These are phyloP conservation scores for Tolypocladium sp. DNA, from an alignment of 2,329 filamentous ascomycete genomes.

Conservation along the genomic window DNA sequence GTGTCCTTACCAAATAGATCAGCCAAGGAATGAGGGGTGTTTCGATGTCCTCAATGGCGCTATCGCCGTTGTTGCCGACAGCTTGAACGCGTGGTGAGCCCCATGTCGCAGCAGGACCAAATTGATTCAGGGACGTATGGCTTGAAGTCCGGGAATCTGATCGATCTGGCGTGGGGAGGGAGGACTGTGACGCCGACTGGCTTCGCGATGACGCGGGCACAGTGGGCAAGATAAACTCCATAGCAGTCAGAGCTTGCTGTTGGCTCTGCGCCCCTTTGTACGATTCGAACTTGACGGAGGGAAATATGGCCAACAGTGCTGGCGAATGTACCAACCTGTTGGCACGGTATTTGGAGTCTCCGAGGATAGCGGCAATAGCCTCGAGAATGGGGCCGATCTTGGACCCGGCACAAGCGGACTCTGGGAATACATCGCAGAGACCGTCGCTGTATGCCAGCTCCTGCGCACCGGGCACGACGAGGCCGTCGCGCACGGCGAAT, in stretches of 20 bases:
- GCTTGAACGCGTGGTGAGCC: conserved; percentile 21
- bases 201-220: conserved; percentile 22
- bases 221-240: conserved; percentile 57
- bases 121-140: conserved; percentile 17
- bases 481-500: conserved; percentile 58
- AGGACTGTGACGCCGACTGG: conserved; percentile 12
- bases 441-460: conserved; percentile 43
- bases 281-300: conserved; percentile 44
- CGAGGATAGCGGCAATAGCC: conserved; percentile 67
- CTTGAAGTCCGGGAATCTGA: conserved; percentile 19
- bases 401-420: conserved; percentile 47
- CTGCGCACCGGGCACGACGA: conserved; percentile 59
- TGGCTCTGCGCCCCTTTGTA: conserved; percentile 35
- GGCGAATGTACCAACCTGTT: conserved; percentile 62
- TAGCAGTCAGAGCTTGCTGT: conserved; percentile 40
- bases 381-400: conserved; percentile 64
- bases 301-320: conserved; percentile 60
- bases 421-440: conserved; percentile 48
- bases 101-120: conserved; percentile 18
- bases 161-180: conserved; percentile 11
- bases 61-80: conserved; percentile 16
- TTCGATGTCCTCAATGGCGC: conserved; percentile 50
- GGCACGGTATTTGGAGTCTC: conserved; percentile 69
- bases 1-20: conserved; percentile 51
- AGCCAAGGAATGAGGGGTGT: conserved; percentile 67